Percentiles rank a stretch among this genome's conserved stretches.
These are phyloP conservation scores for Boletellus emodensis DNA, from an alignment of 768 basidiomycete species.

Conservation along the genomic window DNA sequence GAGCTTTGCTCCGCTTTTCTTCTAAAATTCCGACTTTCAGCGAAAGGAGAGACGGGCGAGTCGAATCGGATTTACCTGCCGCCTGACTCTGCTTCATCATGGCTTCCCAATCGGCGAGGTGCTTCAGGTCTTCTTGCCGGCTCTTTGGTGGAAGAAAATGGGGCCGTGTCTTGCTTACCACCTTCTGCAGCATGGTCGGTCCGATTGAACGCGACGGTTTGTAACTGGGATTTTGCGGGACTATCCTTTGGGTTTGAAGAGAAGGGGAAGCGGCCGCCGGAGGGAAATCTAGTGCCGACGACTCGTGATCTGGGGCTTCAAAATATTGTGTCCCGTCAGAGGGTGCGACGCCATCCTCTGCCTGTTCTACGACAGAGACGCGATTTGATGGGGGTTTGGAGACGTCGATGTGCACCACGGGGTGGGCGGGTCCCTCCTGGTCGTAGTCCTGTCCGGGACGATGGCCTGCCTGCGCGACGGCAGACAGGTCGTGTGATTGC, in stretches of 20 bases:
- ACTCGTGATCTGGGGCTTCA: slow-evolving; percentile 1
- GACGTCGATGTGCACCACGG: slow-evolving; percentile 43
- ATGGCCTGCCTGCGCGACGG: slow-evolving; percentile 12
- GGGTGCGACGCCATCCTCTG: not conserved
- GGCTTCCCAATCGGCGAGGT: slow-evolving; percentile 78
- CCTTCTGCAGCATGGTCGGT: slow-evolving; percentile 72
- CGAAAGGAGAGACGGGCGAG: not conserved
- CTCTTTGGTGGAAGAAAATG: slow-evolving; percentile 80
- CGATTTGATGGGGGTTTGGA: slow-evolving; percentile 34
- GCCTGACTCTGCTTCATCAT: slow-evolving; percentile 83
- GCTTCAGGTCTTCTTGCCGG: slow-evolving; percentile 73
- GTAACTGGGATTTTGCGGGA: slow-evolving; percentile 28
- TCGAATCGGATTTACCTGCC: slow-evolving; percentile 47
- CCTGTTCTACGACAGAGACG: slow-evolving; percentile 17
- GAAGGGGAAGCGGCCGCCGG: slow-evolving; percentile 30
- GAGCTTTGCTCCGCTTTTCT: slow-evolving; percentile 62
- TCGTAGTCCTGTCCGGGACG: slow-evolving; percentile 1
- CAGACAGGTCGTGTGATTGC: slow-evolving; percentile 17
- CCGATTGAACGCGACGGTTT: slow-evolving; percentile 52
- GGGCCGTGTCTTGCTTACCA: slow-evolving; percentile 82
- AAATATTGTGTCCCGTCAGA: not conserved
- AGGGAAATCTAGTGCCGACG: slow-evolving; percentile 16
- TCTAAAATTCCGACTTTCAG: slow-evolving; percentile 38
- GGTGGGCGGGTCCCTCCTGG: slow-evolving; percentile 28
- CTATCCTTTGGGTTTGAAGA: slow-evolving; percentile 21